Evolutionary conservation across 352 stramenopile genomes (phyloP).

Genomic region (Phytophthora citrophthora): DNA sequence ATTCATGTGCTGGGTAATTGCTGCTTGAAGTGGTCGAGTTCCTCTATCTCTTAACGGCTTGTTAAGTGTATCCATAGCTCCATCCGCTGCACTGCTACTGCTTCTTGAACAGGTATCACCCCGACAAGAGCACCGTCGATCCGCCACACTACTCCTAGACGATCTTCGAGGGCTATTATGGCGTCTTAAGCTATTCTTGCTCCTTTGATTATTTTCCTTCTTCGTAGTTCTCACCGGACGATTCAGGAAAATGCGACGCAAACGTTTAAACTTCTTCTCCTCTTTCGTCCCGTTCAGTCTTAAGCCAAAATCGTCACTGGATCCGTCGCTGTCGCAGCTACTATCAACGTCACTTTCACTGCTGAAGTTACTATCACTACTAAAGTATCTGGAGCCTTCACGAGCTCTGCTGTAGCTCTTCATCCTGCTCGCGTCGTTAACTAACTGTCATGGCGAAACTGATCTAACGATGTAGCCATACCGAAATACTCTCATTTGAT

Average conservation of each 20-base stretch:
- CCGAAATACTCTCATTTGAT: conserved; percentile 10
- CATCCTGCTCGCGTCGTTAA: conserved; percentile 3
- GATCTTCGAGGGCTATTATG: conserved; percentile 1
- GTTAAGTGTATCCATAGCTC: neutral
- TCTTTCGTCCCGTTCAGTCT: conserved; percentile 39
- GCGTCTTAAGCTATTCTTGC: neutral
- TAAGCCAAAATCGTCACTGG: conserved; percentile 25
- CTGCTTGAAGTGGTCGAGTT: conserved; percentile 23
- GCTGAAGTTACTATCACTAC: conserved; percentile 24
- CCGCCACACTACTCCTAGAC: neutral
- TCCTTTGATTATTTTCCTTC: conserved; percentile 9
- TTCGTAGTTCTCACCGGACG: conserved; percentile 33
- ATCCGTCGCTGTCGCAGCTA: conserved; percentile 12
- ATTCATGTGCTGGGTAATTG: conserved; percentile 60
- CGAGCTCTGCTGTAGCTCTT: neutral
- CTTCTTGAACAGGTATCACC: conserved; percentile 7
- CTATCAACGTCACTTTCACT: conserved; percentile 22
- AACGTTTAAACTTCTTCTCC: conserved; percentile 51
- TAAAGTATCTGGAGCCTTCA: neutral
- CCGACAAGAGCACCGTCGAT: neutral
- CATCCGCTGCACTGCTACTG: conserved; percentile 4
- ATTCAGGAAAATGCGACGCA: conserved; percentile 77
- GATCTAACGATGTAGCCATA: conserved; percentile 3
- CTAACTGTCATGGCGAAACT: conserved; percentile 5
- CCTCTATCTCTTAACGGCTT: neutral